A percentile compares a stretch with the other conserved stretches of the same genome.
Conservation (phyloP, 129 eudicot species). For the Heracleum sosnowskyi region DNA sequence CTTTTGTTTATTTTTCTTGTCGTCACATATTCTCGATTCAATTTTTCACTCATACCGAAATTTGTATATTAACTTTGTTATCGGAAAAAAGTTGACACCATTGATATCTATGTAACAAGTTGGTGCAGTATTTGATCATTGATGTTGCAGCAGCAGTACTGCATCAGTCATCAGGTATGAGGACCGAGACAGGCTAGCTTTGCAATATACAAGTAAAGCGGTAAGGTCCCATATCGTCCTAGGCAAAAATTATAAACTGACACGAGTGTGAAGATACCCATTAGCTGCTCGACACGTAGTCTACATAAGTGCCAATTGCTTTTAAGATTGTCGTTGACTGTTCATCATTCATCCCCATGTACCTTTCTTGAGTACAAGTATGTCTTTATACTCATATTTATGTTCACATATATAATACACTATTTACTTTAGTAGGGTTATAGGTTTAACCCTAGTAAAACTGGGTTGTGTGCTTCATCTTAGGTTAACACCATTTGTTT, state of each 20-base stretch:
- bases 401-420: neutral
- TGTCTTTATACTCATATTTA: neutral
- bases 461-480: neutral
- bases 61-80: too few relatives aligned
- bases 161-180: neutral
- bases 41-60: too few relatives aligned
- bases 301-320: neutral
- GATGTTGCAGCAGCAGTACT: neutral
- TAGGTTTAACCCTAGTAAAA: neutral
- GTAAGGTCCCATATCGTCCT: neutral
- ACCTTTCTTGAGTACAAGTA: neutral
- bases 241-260: neutral
- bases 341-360: slow-evolving; percentile 1
- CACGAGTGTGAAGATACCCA: neutral
- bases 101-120: neutral
- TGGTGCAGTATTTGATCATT: neutral
- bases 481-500: neutral
- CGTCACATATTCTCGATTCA: too few relatives aligned
- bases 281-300: neutral
- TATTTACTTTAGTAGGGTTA: neutral
- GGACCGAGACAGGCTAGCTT: neutral
- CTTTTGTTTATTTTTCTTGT: too few relatives aligned
- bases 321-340: neutral
- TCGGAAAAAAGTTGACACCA: too few relatives aligned
- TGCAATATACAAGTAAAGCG: neutral